Evolutionary conservation across 23 red algal genomes (phyloP).

Genomic region (Gracilaria domingensis): DNA sequence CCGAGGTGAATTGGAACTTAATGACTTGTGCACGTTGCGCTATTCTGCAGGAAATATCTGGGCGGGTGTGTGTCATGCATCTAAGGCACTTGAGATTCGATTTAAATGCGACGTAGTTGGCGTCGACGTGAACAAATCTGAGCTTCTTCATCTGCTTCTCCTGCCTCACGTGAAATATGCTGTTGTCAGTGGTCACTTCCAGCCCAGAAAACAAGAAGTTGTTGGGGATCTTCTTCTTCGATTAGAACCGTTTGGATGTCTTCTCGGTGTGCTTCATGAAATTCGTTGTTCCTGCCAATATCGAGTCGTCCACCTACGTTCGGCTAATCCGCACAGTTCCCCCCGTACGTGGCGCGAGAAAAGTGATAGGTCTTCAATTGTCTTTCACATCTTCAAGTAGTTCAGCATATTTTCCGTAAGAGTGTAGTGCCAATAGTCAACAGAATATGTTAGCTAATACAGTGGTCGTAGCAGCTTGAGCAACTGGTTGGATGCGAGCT

Average conservation of each 20-base stretch:
- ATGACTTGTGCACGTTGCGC: slow-evolving; percentile 44
- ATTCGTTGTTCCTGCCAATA: not conserved
- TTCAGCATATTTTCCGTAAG: slow-evolving; percentile 27
- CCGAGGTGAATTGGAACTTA: not conserved
- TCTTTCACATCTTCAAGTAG: slow-evolving; percentile 23
- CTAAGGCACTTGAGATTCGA: not conserved
- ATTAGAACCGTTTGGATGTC: slow-evolving; percentile 25
- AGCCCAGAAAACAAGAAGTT: slow-evolving; percentile 34
- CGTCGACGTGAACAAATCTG: not conserved
- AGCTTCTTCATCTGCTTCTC: slow-evolving; percentile 10
- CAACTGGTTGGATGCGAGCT: slow-evolving; percentile 37
- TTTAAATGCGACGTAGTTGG: not conserved
- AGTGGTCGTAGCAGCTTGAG: slow-evolving; percentile 47
- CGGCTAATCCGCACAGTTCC: slow-evolving; percentile 14
- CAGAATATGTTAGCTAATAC: slow-evolving; percentile 25
- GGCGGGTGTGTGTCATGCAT: slow-evolving; percentile 35
- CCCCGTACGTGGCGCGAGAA: slow-evolving; percentile 38
- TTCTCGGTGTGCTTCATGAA: slow-evolving; percentile 24
- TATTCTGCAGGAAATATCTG: slow-evolving; percentile 13
- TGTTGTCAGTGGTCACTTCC: slow-evolving; percentile 12
- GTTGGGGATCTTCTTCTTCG: slow-evolving; percentile 3
- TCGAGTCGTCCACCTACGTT: slow-evolving; percentile 43
- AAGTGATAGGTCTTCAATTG: slow-evolving; percentile 13
- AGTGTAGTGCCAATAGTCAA: slow-evolving; percentile 62
- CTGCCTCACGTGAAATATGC: slow-evolving; percentile 9